phyloP scores from a whole-genome alignment of 441 rosid species.

The Erodium moschatum region DNA sequence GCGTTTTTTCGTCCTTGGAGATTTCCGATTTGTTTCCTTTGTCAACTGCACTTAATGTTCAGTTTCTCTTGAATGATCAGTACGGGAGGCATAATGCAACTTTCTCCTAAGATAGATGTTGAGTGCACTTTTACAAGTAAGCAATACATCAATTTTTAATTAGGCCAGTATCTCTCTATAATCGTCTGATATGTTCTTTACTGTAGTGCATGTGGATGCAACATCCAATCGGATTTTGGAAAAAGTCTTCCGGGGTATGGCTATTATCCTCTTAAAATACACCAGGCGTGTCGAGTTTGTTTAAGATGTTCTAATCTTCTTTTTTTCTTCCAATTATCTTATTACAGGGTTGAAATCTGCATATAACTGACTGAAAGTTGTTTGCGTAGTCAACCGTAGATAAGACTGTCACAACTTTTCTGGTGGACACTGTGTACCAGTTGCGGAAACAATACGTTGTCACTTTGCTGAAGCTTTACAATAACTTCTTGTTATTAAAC shows the following conservation, averaged over 20 bases:
- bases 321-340: slow-evolving; percentile 2
- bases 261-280: not conserved
- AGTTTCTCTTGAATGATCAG: slow-evolving; percentile 35
- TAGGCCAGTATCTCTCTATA: not conserved
- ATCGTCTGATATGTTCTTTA: slow-evolving; percentile 17
- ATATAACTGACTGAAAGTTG: slow-evolving; percentile 32
- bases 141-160: slow-evolving; percentile 11
- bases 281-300: not conserved
- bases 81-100: slow-evolving; percentile 55
- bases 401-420: slow-evolving; percentile 24
- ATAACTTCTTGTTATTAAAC: slow-evolving; percentile 28
- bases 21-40: slow-evolving; percentile 68
- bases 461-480: slow-evolving; percentile 22
- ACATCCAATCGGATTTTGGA: slow-evolving; percentile 30
- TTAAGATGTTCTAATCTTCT: slow-evolving; percentile 17
- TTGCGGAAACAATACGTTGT: slow-evolving; percentile 26
- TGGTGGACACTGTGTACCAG: slow-evolving; percentile 33
- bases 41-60: slow-evolving; percentile 83
- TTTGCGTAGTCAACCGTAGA: slow-evolving; percentile 35
- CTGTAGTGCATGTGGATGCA: slow-evolving; percentile 35
- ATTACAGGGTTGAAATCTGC: slow-evolving; percentile 55
- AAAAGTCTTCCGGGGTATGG: slow-evolving; percentile 38
- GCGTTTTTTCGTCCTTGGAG: slow-evolving; percentile 68
- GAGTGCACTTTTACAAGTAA: slow-evolving; percentile 25
- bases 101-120: slow-evolving; percentile 50